Percentiles rank a stretch among this genome's conserved stretches.
Conservation (phyloP, 192 early-diverging fungal genomes). For the Dissophora globulifera region DNA sequence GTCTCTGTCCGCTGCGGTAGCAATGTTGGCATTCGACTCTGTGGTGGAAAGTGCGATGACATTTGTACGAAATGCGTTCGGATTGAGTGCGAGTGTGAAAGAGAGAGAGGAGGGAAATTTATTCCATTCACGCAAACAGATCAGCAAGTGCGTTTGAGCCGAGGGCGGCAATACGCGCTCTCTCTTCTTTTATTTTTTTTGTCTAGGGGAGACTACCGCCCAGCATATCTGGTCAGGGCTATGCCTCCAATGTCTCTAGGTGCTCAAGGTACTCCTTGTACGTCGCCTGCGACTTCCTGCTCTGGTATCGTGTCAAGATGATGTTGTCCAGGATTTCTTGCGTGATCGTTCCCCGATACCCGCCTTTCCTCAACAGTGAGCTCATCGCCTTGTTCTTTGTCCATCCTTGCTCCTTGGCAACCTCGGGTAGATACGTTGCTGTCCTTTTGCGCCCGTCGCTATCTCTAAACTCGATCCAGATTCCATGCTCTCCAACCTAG, state of each 20-base stretch:
- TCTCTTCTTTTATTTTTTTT: too few relatives aligned
- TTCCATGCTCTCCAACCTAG: slow-evolving; percentile 86
- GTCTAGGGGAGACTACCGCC: too few relatives aligned
- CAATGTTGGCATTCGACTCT: slow-evolving; percentile 40
- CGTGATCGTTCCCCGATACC: slow-evolving; percentile 73
- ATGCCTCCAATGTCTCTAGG: too few relatives aligned
- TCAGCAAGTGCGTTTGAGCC: too few relatives aligned
- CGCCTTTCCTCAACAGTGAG: slow-evolving; percentile 88
- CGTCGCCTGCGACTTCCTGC: slow-evolving; percentile 71
- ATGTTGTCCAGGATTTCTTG: slow-evolving; percentile 66
- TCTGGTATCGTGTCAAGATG: slow-evolving; percentile 87
- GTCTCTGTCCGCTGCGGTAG: slow-evolving; percentile 27
- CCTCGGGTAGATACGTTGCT: slow-evolving; percentile 93
- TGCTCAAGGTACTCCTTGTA: slow-evolving; percentile 79
- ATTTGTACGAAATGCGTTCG: too few relatives aligned
- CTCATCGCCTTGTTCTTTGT: slow-evolving; percentile 86
- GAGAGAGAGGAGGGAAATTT: background rate
- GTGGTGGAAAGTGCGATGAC: slow-evolving; percentile 33
- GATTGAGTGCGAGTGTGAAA: background rate
- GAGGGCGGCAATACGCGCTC: too few relatives aligned
- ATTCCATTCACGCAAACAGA: too few relatives aligned
- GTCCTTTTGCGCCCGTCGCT: slow-evolving; percentile 63
- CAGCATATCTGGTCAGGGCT: too few relatives aligned
- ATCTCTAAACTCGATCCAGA: slow-evolving; percentile 88
- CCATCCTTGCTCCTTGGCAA: slow-evolving; percentile 91